Evolutionary conservation across 139 green algal species (phyloP).

Genomic region (Chlorella ohadii): DNA sequence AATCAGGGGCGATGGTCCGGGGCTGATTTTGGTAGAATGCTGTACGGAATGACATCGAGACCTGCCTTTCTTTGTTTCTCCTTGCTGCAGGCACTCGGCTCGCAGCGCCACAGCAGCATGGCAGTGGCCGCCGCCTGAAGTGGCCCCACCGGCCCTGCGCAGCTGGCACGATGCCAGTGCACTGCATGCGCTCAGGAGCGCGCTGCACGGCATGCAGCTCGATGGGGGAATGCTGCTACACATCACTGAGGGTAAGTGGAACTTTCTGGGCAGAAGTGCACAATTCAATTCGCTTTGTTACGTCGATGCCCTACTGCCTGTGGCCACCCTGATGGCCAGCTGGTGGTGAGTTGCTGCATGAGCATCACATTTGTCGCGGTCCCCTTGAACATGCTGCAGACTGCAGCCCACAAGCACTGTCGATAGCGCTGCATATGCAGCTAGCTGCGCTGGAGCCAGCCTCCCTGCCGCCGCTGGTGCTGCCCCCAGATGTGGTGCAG

Average conservation of each 20-base stretch:
- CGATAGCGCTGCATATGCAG: slow-evolving; percentile 3
- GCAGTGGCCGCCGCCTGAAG: slow-evolving; percentile 42
- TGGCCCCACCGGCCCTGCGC: not conserved
- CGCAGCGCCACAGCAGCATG: slow-evolving; percentile 26
- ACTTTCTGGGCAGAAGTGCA: not conserved
- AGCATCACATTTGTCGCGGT: not conserved
- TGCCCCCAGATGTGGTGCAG: not conserved
- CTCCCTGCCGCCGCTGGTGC: slow-evolving; percentile 1
- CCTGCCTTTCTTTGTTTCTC: not conserved
- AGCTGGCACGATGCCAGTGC: slow-evolving; percentile 14
- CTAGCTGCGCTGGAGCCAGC: not conserved
- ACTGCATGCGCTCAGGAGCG: not conserved
- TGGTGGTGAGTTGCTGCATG: not conserved
- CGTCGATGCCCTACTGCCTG: too few relatives aligned
- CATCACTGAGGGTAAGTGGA: not conserved
- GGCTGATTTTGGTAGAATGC: not conserved
- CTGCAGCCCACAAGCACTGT: not conserved
- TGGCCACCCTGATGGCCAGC: not conserved
- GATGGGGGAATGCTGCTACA: not conserved
- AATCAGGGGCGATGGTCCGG: not conserved
- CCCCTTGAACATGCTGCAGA: not conserved
- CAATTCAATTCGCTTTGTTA: too few relatives aligned
- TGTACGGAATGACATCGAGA: too few relatives aligned
- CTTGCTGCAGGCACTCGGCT: not conserved
- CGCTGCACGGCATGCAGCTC: not conserved